phyloP scores from a whole-genome alignment of 2,329 filamentous ascomycete genomes.

The Trichoderma atrobrunneum region DNA sequence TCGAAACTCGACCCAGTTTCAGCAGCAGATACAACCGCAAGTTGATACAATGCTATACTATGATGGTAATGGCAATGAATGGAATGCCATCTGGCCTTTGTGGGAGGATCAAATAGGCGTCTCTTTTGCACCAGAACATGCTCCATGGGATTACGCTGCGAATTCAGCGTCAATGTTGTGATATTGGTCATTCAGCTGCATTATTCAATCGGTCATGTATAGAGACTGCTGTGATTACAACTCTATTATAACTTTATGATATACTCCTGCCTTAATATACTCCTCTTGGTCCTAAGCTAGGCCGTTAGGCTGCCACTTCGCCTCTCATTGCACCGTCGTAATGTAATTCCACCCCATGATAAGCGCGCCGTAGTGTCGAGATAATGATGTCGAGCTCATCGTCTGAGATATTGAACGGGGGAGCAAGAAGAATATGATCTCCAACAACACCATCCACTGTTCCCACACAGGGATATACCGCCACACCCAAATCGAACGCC shows the following conservation, averaged over 20 bases:
- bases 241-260: not conserved
- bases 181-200: not conserved
- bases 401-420: not conserved
- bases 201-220: not conserved
- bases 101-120: not conserved
- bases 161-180: not conserved
- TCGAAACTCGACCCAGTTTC: not conserved
- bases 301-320: not conserved
- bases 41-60: not conserved
- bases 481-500: constrained; percentile 28
- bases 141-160: not conserved
- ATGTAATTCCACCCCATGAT: not conserved
- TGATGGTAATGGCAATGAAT: not conserved
- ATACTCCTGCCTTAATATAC: not conserved
- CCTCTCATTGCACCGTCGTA: not conserved
- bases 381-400: not conserved
- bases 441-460: constrained; percentile 58
- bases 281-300: not conserved
- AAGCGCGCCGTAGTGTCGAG: not conserved
- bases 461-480: constrained; percentile 61
- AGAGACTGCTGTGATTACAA: not conserved
- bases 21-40: not conserved
- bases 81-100: not conserved
- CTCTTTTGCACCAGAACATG: not conserved
- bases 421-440: constrained; percentile 49